A percentile compares a stretch with the other conserved stretches of the same genome.
These are phyloP conservation scores for Termitomyces sp. DNA, from an alignment of 1,284 basidiomycete genomes.

Conservation along the genomic window DNA sequence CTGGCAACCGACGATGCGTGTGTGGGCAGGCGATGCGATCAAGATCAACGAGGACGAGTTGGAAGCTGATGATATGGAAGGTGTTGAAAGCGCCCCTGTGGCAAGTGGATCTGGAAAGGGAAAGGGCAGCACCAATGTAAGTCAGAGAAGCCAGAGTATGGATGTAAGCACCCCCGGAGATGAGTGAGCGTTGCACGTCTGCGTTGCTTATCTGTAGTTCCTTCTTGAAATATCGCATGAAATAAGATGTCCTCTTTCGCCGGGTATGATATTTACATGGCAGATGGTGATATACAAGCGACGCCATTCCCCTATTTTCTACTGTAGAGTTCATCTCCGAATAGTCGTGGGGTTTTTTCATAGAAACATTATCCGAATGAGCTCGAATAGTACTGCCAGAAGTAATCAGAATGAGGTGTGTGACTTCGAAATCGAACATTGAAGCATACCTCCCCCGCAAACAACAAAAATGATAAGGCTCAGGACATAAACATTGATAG, in stretches of 20 bases:
- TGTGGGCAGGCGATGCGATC: conserved; percentile 81
- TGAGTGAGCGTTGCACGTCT: conserved; percentile 5
- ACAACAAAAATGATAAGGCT: conserved; percentile 68
- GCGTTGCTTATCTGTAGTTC: conserved; percentile 19
- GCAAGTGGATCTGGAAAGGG: conserved; percentile 24
- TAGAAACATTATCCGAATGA: conserved; percentile 61
- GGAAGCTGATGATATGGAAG: conserved; percentile 73
- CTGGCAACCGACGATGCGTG: conserved; percentile 84
- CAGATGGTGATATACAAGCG: conserved; percentile 18
- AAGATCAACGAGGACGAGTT: conserved; percentile 75
- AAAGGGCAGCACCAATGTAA: conserved; percentile 24
- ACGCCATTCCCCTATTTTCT: conserved; percentile 4
- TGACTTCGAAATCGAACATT: neutral
- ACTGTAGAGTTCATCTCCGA: neutral
- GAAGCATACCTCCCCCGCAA: conserved; percentile 63
- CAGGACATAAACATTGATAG: conserved; percentile 66
- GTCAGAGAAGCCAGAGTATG: conserved; percentile 48
- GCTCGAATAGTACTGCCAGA: conserved; percentile 63
- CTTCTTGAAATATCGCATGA: conserved; percentile 3
- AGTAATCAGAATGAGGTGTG: conserved; percentile 9
- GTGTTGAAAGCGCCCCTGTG: conserved; percentile 44
- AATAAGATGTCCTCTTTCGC: conserved; percentile 1
- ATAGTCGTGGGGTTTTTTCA: conserved; percentile 20
- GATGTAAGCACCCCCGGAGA: conserved; percentile 40
- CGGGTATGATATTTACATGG: conserved; percentile 16